Percentiles rank a stretch among this genome's conserved stretches.
Conservation (phyloP, 1,139 yeast genomes). For the Suhomyces ambrosiae region DNA sequence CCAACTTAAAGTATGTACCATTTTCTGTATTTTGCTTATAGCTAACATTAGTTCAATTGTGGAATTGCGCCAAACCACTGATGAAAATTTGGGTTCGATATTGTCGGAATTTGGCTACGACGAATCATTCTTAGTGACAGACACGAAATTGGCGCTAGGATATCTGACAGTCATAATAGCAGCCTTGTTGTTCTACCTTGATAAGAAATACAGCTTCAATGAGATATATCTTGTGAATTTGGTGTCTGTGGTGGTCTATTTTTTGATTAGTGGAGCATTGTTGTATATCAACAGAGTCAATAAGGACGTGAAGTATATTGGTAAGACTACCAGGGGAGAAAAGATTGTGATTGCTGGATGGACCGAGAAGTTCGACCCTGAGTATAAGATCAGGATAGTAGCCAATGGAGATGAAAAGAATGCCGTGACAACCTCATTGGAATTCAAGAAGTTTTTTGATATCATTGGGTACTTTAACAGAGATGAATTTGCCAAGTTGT, state of each 20-base stretch:
- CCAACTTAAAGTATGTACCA: slow-evolving; percentile 32
- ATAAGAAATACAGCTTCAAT: slow-evolving; percentile 57
- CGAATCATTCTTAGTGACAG: slow-evolving; percentile 59
- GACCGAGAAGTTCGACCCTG: slow-evolving; percentile 48
- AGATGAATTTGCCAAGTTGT: slow-evolving; percentile 36
- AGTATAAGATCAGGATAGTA: slow-evolving; percentile 38
- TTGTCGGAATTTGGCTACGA: slow-evolving; percentile 61
- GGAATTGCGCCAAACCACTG: slow-evolving; percentile 52
- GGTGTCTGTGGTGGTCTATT: slow-evolving; percentile 53
- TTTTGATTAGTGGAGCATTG: slow-evolving; percentile 49
- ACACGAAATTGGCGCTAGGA: slow-evolving; percentile 70
- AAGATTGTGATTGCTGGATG: slow-evolving; percentile 41
- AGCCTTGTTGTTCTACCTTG: slow-evolving; percentile 64
- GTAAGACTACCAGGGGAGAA: slow-evolving; percentile 40
- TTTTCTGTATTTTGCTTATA: not conserved
- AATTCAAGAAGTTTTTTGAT: slow-evolving; percentile 50
- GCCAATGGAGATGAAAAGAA: slow-evolving; percentile 28
- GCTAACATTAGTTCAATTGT: slow-evolving; percentile 36
- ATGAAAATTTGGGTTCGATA: slow-evolving; percentile 49
- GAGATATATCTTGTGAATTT: slow-evolving; percentile 38
- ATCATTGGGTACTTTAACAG: slow-evolving; percentile 48
- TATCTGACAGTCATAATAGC: slow-evolving; percentile 67
- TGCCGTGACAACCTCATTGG: slow-evolving; percentile 26
- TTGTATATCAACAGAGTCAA: slow-evolving; percentile 54
- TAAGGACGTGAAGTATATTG: slow-evolving; percentile 62